Evolutionary conservation across 2,329 filamentous ascomycete species (phyloP).

Genomic region (Fusarium nisikadoi): DNA sequence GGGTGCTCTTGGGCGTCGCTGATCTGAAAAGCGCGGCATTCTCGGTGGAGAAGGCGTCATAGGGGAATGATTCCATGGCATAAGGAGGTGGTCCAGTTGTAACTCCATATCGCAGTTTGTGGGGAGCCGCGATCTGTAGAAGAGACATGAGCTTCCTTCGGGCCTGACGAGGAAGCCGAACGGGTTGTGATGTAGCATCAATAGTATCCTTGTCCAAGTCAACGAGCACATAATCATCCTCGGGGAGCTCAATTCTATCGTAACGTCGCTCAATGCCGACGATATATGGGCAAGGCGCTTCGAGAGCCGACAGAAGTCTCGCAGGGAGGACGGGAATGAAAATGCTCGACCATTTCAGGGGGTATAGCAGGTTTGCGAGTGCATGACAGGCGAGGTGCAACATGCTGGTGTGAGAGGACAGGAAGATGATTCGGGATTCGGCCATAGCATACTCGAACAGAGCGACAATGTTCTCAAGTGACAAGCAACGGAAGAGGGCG

Average conservation of each 20-base stretch:
- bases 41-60: constrained; percentile 89
- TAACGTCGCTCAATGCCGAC: constrained; percentile 95
- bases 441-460: constrained; percentile 93
- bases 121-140: constrained; percentile 88
- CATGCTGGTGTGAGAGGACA: constrained; percentile 97
- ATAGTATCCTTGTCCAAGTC: constrained; percentile 93
- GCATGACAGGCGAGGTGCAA: constrained; percentile 91
- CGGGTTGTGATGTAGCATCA: constrained; percentile 82
- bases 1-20: constrained; percentile 73
- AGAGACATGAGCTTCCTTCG: constrained; percentile 89
- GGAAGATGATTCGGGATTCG: constrained; percentile 94
- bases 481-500: constrained; percentile 88
- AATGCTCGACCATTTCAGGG: constrained; percentile 91
- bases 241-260: constrained; percentile 84
- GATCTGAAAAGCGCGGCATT: constrained; percentile 82
- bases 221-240: constrained; percentile 95
- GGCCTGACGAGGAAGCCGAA: constrained; percentile 85
- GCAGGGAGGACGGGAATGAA: constrained; percentile 93
- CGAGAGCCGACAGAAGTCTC: constrained; percentile 86
- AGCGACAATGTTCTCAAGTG: constrained; percentile 90
- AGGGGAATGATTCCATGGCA: constrained; percentile 90
- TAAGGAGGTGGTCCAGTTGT: constrained; percentile 90
- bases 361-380: constrained; percentile 86
- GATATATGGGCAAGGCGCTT: constrained; percentile 96
- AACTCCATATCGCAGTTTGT: constrained; percentile 88